These are phyloP conservation scores for Colletotrichum sp. DNA, from an alignment of 2,329 filamentous ascomycete species.

Conservation along the genomic window DNA sequence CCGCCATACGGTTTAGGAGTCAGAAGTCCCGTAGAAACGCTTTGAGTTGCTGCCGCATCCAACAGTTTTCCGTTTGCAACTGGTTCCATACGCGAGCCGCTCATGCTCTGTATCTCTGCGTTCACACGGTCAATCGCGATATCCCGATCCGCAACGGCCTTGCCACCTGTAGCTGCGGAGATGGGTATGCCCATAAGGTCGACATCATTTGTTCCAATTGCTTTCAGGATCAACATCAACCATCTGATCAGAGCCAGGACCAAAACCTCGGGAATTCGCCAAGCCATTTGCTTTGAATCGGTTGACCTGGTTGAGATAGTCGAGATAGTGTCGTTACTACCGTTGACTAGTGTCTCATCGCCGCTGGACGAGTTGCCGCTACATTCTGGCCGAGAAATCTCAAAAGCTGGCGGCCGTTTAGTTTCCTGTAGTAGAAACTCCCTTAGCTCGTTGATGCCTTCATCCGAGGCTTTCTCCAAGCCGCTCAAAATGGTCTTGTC, in stretches of 20 bases:
- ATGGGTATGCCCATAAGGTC: accelerated
- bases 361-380: not conserved
- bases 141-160: accelerated
- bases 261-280: not conserved
- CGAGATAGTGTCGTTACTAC: accelerated
- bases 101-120: too few relatives aligned
- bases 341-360: not conserved
- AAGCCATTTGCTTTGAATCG: not conserved
- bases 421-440: accelerated
- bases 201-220: accelerated
- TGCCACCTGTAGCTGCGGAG: accelerated
- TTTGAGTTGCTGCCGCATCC: accelerated
- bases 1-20: accelerated
- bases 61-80: accelerated
- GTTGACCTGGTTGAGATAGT: not conserved
- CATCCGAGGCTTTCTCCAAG: not conserved
- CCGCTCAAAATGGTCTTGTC: accelerated
- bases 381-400: accelerated
- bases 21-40: not conserved
- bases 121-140: accelerated
- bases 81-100: not conserved
- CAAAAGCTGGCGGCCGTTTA: accelerated
- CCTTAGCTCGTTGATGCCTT: not conserved
- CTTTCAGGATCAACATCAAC: not conserved
- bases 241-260: not conserved